Evolutionary conservation across 2,329 filamentous ascomycete genomes (phyloP).

Genomic region (Aspergillus costaricaensis): DNA sequence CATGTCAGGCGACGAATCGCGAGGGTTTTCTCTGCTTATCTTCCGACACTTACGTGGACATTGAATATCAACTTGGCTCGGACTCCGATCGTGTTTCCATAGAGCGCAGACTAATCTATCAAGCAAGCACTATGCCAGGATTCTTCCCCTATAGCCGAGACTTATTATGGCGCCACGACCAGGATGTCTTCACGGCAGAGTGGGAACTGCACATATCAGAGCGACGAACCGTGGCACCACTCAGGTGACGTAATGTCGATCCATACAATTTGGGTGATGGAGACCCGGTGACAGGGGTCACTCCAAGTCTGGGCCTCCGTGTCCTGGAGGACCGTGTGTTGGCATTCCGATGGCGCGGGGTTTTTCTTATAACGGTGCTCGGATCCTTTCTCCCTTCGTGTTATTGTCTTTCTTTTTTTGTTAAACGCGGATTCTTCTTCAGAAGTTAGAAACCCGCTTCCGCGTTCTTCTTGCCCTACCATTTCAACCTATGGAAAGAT

Average conservation of each 20-base stretch:
- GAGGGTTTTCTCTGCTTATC: neutral
- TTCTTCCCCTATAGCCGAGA: neutral
- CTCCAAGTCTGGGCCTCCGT: neutral
- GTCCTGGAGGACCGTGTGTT: neutral
- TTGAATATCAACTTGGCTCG: neutral
- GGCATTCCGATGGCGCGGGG: neutral
- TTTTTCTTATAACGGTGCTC: neutral
- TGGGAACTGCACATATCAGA: neutral
- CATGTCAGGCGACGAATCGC: neutral
- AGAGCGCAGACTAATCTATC: neutral
- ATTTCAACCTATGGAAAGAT: neutral
- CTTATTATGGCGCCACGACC: neutral
- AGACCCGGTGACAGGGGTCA: neutral
- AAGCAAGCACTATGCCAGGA: neutral
- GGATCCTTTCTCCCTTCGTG: neutral
- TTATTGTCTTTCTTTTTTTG: neutral
- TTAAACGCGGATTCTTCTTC: neutral
- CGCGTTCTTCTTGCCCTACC: neutral
- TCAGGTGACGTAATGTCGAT: neutral
- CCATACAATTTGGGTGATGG: neutral
- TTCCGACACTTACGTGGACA: neutral
- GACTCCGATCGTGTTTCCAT: neutral
- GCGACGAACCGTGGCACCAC: slow-evolving; percentile 1
- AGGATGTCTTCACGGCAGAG: neutral
- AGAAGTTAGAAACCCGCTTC: neutral